Percentiles rank a stretch among this genome's conserved stretches.
These are phyloP conservation scores for Aurifilum marmelostoma DNA, from an alignment of 2,329 filamentous ascomycete species.

Conservation along the genomic window DNA sequence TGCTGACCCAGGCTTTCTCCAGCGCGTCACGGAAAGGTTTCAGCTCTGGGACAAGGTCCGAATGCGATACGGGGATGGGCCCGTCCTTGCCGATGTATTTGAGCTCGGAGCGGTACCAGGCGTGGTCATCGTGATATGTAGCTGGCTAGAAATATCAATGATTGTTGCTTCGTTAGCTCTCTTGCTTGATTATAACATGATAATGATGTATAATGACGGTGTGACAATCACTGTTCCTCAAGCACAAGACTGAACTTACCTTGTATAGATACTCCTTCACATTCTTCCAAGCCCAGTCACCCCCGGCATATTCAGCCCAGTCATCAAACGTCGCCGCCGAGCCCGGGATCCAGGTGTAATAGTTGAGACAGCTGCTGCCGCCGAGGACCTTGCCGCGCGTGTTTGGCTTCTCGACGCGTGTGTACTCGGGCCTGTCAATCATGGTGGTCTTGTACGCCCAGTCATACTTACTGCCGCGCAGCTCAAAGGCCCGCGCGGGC, in stretches of 20 bases:
- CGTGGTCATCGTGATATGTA: slow-evolving; percentile 59
- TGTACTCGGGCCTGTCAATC: slow-evolving; percentile 61
- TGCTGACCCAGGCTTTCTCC: slow-evolving; percentile 56
- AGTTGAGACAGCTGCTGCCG: slow-evolving; percentile 62
- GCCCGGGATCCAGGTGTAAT: slow-evolving; percentile 66
- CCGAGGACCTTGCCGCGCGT: slow-evolving; percentile 63
- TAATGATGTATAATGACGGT: too few species aligned
- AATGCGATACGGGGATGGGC: slow-evolving; percentile 57
- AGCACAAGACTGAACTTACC: slow-evolving; percentile 30
- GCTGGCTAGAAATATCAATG: slow-evolving; percentile 36
- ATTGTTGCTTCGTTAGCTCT: background rate
- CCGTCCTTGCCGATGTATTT: slow-evolving; percentile 55
- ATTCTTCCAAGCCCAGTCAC: slow-evolving; percentile 63
- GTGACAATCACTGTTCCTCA: fast-evolving
- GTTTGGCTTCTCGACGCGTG: slow-evolving; percentile 65
- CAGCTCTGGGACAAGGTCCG: slow-evolving; percentile 57
- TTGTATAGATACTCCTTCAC: slow-evolving; percentile 57
- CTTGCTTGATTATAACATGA: too few species aligned
- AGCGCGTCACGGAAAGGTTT: slow-evolving; percentile 54
- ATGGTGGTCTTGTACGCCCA: slow-evolving; percentile 66
- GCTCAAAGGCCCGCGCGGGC: slow-evolving; percentile 55
- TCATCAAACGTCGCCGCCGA: slow-evolving; percentile 65
- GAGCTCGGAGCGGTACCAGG: slow-evolving; percentile 48
- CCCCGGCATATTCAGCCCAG: slow-evolving; percentile 72
- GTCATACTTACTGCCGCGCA: slow-evolving; percentile 59